Evolutionary conservation across 2,329 filamentous ascomycete species (phyloP).

Genomic region (Plenodomus lindquistii): DNA sequence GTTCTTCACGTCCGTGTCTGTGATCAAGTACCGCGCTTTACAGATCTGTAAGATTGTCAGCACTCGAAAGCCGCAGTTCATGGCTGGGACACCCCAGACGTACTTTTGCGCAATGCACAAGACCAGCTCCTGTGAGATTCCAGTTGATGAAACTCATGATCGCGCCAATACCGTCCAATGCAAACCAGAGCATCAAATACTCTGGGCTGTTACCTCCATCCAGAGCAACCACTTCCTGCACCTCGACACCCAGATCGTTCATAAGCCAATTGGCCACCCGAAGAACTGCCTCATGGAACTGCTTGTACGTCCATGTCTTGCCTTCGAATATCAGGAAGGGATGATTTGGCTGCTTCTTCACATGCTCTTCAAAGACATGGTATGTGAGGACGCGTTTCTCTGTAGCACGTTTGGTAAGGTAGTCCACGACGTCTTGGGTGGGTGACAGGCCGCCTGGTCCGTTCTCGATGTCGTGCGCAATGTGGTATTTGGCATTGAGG

Average conservation of each 20-base stretch:
- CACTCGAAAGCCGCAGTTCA: constrained; percentile 14
- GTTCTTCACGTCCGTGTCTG: constrained; percentile 53
- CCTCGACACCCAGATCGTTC: constrained; percentile 37
- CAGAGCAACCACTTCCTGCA: constrained; percentile 41
- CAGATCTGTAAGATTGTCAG: constrained; percentile 57
- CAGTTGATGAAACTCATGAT: constrained; percentile 41
- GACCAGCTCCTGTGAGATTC: constrained; percentile 39
- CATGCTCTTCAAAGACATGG: constrained; percentile 41
- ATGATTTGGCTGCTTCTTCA: constrained; percentile 38
- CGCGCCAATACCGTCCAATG: constrained; percentile 41
- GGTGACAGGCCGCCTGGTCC: constrained; percentile 20
- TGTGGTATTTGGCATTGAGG: constrained; percentile 43
- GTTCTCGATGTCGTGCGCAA: constrained; percentile 30
- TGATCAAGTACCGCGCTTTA: constrained; percentile 50
- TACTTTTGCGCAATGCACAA: constrained; percentile 43
- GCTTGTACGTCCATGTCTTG: constrained; percentile 36
- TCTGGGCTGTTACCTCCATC: constrained; percentile 42
- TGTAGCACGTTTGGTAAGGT: constrained; percentile 16
- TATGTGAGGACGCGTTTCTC: constrained; percentile 32
- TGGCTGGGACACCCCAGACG: constrained; percentile 37
- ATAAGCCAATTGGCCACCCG: constrained; percentile 43
- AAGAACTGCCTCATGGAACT: constrained; percentile 36
- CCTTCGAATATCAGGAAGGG: constrained; percentile 44
- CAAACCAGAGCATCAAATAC: constrained; percentile 46
- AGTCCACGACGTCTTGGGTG: constrained; percentile 18